Conservation (phyloP, 1,284 basidiomycete genomes). For the Agroathelia rolfsii region DNA sequence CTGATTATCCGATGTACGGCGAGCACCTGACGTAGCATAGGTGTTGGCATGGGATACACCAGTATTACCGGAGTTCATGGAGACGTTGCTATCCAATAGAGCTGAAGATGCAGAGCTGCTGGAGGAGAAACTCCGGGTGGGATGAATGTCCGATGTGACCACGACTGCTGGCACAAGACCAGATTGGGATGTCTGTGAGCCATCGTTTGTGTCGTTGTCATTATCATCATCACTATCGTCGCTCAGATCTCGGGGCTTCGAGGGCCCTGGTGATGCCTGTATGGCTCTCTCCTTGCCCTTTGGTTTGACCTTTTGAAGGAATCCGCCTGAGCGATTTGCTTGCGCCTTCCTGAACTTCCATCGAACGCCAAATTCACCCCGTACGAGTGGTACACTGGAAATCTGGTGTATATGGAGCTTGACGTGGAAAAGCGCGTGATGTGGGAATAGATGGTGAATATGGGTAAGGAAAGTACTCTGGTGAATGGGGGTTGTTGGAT, state of each 20-base stretch:
- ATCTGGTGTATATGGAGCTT: constrained; percentile 63
- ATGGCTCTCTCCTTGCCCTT: constrained; percentile 15
- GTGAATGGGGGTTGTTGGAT: too few relatives aligned
- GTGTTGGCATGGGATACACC: constrained; percentile 3
- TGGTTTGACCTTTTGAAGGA: constrained; percentile 28
- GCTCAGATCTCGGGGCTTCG: constrained; percentile 16
- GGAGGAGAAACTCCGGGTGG: constrained; percentile 2
- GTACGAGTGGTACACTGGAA: constrained; percentile 64
- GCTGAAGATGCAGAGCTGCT: too few relatives aligned
- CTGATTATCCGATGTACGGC: constrained; percentile 3
- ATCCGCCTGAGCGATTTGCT: constrained; percentile 26
- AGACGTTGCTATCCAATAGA: too few relatives aligned
- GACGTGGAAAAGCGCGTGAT: constrained; percentile 59
- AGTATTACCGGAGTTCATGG: constrained; percentile 1
- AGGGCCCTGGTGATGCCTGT: constrained; percentile 21
- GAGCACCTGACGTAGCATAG: constrained; percentile 1
- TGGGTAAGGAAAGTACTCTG: too few relatives aligned
- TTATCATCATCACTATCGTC: constrained; percentile 18
- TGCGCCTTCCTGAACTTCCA: constrained; percentile 71
- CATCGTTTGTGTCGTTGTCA: constrained; percentile 17
- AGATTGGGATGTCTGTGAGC: constrained; percentile 8
- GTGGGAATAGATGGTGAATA: constrained; percentile 41
- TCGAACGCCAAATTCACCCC: constrained; percentile 62
- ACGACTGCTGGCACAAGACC: constrained; percentile 15
- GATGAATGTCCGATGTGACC: constrained; percentile 12